A percentile compares a stretch with the other conserved stretches of the same genome.
phyloP scores from a whole-genome alignment of 805 yeast species.

The Zygotorulaspora sp. region DNA sequence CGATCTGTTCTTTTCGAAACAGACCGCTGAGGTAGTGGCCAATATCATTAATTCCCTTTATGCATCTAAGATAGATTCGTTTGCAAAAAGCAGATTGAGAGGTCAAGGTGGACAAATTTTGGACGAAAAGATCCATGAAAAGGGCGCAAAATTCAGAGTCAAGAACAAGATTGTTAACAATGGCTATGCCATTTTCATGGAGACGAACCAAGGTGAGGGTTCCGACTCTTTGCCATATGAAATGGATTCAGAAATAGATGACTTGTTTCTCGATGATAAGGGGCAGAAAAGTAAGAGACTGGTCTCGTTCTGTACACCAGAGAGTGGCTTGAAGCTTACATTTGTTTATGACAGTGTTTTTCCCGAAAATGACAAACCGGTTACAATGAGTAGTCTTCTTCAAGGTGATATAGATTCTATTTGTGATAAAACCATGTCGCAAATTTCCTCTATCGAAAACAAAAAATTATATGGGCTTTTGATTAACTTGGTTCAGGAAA shows the following conservation, averaged over 20 bases:
- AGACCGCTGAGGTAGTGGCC: constrained; percentile 73
- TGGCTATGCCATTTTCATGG: constrained; percentile 89
- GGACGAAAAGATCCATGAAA: constrained; percentile 5
- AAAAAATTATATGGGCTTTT: constrained; percentile 70
- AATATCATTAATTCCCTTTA: constrained; percentile 83
- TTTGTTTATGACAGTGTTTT: constrained; percentile 78
- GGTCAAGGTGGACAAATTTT: constrained; percentile 6
- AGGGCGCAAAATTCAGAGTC: constrained; percentile 45
- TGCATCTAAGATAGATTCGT: constrained; percentile 90
- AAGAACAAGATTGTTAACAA: constrained; percentile 70
- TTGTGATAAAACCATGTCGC: constrained; percentile 73
- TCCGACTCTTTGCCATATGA: constrained; percentile 37
- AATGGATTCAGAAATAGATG: constrained; percentile 77
- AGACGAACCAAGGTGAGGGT: constrained; percentile 41
- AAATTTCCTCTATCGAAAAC: constrained; percentile 75
- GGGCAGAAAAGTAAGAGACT: constrained; percentile 69
- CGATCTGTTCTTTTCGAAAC: constrained; percentile 86
- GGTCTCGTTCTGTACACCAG: constrained; percentile 48
- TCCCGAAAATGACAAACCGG: constrained; percentile 27
- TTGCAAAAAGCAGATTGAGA: constrained; percentile 52
- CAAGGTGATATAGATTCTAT: constrained; percentile 54
- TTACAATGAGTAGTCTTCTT: constrained; percentile 25
- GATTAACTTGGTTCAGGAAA: constrained; percentile 58
- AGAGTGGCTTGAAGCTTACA: constrained; percentile 33
- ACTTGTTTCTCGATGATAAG: constrained; percentile 63